Conservation (phyloP, 495 filamentous ascomycete genomes). For the Aspergillus campestris region DNA sequence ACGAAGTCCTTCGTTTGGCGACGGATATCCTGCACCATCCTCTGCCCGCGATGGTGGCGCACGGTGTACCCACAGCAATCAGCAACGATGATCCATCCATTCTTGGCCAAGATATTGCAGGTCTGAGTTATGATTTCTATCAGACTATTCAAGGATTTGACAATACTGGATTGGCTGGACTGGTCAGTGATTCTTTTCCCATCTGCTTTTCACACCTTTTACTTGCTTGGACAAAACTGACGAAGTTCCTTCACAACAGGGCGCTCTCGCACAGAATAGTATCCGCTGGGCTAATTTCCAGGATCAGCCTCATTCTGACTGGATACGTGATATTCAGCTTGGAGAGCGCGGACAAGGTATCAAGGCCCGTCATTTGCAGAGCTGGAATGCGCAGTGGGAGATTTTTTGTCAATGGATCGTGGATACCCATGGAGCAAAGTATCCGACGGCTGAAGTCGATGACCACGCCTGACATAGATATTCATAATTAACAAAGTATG, state of each 20-base stretch:
- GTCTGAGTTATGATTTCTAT: slow-evolving; percentile 15
- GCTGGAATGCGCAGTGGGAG: slow-evolving; percentile 13
- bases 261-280: slow-evolving; percentile 13
- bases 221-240: too few relatives aligned
- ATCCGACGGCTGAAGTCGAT: background rate
- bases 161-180: slow-evolving; percentile 11
- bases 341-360: slow-evolving; percentile 5
- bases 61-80: slow-evolving; percentile 13
- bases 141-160: slow-evolving; percentile 15
- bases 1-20: slow-evolving; percentile 14
- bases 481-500: too few relatives aligned
- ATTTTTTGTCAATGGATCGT: slow-evolving; percentile 15
- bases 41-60: slow-evolving; percentile 14
- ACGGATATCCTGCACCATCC: slow-evolving; percentile 13
- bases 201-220: too few relatives aligned
- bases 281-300: slow-evolving; percentile 14
- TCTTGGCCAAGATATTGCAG: slow-evolving; percentile 10
- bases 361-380: slow-evolving; percentile 8
- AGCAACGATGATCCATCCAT: slow-evolving; percentile 18
- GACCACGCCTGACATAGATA: too few relatives aligned
- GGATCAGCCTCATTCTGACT: slow-evolving; percentile 11
- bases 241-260: slow-evolving; percentile 1
- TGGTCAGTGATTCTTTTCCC: slow-evolving; percentile 1
- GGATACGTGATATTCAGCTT: slow-evolving; percentile 10
- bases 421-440: slow-evolving; percentile 4